Base-by-base conservation (phyloP, 2,329 filamentous ascomycete species). In the Trichoderma pleuroti region DNA sequence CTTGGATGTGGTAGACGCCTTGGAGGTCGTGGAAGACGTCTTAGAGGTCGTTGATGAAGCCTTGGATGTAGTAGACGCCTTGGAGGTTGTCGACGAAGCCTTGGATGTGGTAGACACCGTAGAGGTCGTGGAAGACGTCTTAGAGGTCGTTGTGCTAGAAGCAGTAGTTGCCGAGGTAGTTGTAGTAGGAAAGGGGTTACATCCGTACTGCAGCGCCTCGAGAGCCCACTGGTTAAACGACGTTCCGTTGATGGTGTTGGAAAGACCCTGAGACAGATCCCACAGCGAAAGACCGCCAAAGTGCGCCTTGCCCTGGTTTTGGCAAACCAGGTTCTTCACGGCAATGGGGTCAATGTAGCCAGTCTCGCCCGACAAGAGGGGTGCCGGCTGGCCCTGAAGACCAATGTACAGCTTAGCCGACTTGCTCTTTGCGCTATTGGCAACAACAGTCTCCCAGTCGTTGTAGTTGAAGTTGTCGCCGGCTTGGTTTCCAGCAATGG, bases 201-300 rank as follows among this genome's bases (percentile, higher is more conserved):
- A 82, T 61, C 80, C 82, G 60, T 80, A 80, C 71, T 76, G 69
- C 60, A 84, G 76, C 11, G 80, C 80, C 54, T 82, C 80, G 30
- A 80, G 73, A 32, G 80, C 77, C 54, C 79, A 75, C 61, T 82
- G 72, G 71, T 81, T 78, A 72, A 81, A 85, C 28, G 72, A 74
- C 75, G 82, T 80, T 57, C 78, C 80, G 21, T 75, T 54, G 54
- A 77, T 72, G 5, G 74, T 16, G 73, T 83, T 82, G 1, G 64
- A 61, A 11, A 74, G 75, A 26, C 79, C 82, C 8, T 76, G 77
- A 34, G 77, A 79, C 28, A 82, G 78, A 64, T 86, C 84, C 83
- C 82, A 85, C 24, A 86, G 74, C 59, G 83, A 84, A 61, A 85
- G 76, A 74, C 84, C 84, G 18, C 82, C 84, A 68, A 84, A 85